Base-by-base conservation (phyloP, 192 early-diverging fungal genomes). In the Gonapodya prolifera region DNA sequence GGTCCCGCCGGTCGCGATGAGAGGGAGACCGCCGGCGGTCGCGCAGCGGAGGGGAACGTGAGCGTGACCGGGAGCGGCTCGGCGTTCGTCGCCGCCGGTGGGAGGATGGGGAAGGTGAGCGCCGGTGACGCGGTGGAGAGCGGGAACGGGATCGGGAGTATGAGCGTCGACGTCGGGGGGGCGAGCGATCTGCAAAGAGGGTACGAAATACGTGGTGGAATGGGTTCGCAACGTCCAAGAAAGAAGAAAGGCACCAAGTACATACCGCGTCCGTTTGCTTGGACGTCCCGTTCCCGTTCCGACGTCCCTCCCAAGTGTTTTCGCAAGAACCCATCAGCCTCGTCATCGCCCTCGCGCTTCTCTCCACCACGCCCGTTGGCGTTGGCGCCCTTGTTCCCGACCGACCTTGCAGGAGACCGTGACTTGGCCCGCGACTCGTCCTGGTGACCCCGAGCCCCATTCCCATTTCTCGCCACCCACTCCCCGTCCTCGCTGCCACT, bases 121-220 rank as follows among this genome's bases (percentile, higher is more conserved):
- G n/a, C n/a, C n/a, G n/a, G n/a, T n/a, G n/a, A n/a, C n/a, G n/a
- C 1, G 77, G 80, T 16, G 76, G 75, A 28, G 83, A 84, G 2
- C 79, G 69, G 32, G 83, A 82, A 0, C 78, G 69, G 13, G 82
- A 83, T 31, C 80, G 77, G 8, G 71, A 30, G 31, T 2, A 29
- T 2, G 71, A 73, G 71, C 71, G 71, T 8, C 71, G 71, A 8
- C 71, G 71, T 8, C 28, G 71, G 31, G 71, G 32, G 16, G 71
- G 71, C 31, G 71, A 32, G 71, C 71, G 71, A 29, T 8, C 2
- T 2, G 18, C 18, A 13, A 13, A 18, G 71, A 2, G 71, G 8
- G 32, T 16, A 30, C 28, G 71, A 18, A 2, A 32, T 73, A 13
- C 18, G 71, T 16, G 8, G 71, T 29, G 71, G 28, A n/a, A n/a